Conservation (phyloP, 441 rosid species). For the Brassica balearica region DNA sequence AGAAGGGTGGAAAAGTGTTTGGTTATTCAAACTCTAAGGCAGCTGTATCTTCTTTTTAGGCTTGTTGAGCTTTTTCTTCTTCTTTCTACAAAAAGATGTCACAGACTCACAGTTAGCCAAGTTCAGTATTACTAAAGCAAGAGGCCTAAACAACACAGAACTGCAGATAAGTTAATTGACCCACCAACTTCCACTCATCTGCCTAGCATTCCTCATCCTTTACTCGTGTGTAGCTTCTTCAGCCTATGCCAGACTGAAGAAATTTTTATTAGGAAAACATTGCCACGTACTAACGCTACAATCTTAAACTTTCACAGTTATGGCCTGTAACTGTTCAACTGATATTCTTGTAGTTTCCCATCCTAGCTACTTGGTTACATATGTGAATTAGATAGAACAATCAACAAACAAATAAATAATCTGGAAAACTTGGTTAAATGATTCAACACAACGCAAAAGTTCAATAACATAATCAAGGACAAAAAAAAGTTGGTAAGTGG, state of each 20-base stretch:
- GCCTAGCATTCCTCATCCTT: conserved; percentile 91
- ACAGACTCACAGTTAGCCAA: not conserved
- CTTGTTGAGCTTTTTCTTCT: not conserved
- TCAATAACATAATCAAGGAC: not conserved
- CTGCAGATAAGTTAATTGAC: conserved; percentile 37
- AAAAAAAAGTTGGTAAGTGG: not conserved
- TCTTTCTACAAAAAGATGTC: not conserved
- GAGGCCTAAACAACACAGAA: conserved; percentile 3
- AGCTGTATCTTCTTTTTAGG: not conserved
- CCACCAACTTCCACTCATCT: conserved; percentile 71
- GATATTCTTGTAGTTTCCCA: not conserved
- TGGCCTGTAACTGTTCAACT: not conserved
- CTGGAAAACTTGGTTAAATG: not conserved
- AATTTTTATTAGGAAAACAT: conserved; percentile 17
- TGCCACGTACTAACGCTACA: not conserved
- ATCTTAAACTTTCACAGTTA: not conserved
- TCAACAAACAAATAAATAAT: not conserved
- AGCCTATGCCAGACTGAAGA: conserved; percentile 56
- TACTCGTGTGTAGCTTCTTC: conserved; percentile 81
- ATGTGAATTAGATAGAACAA: not conserved
- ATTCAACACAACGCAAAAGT: not conserved
- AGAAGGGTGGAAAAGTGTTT: not conserved
- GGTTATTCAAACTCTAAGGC: conserved; percentile 56
- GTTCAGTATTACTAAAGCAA: not conserved
- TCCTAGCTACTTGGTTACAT: not conserved